phyloP scores from a whole-genome alignment of 352 stramenopile genomes.

The Pythium dissotocum region DNA sequence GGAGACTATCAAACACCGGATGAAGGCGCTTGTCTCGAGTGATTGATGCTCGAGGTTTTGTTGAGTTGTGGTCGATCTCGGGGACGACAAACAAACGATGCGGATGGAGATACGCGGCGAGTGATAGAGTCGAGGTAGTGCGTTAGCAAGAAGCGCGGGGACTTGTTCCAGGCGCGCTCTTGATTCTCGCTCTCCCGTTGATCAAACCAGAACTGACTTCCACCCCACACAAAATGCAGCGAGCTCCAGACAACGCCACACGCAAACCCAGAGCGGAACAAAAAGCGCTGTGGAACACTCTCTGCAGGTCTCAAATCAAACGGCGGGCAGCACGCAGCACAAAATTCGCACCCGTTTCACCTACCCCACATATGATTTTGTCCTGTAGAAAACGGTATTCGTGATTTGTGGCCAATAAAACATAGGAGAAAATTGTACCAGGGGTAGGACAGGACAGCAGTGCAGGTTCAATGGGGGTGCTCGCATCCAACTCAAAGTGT shows the following conservation, averaged over 20 bases:
- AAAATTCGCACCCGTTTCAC: conserved; percentile 2
- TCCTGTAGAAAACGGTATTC: not conserved
- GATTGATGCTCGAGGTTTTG: conserved; percentile 1
- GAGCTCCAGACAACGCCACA: not conserved
- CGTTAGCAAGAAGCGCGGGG: conserved; percentile 20
- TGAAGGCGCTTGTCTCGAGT: not conserved
- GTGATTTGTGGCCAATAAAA: not conserved
- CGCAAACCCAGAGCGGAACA: conserved; percentile 13
- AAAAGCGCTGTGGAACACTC: not conserved
- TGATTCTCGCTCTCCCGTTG: conserved; percentile 20
- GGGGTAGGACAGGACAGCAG: not conserved
- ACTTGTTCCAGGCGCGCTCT: not conserved
- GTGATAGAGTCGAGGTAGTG: conserved; percentile 11
- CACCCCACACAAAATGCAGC: conserved; percentile 6
- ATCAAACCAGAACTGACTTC: conserved; percentile 73
- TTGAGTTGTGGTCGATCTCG: conserved; percentile 24
- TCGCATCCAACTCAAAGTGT: conserved; percentile 1
- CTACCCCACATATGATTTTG: conserved; percentile 4
- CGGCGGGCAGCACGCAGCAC: not conserved
- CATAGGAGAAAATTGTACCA: not conserved
- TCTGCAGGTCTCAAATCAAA: conserved; percentile 3
- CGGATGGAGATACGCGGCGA: not conserved
- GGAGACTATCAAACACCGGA: not conserved
- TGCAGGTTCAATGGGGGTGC: not conserved
- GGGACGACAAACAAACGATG: conserved; percentile 6